Evolutionary conservation across 1,284 basidiomycete species (phyloP).

Genomic region (Boletellus sp.): DNA sequence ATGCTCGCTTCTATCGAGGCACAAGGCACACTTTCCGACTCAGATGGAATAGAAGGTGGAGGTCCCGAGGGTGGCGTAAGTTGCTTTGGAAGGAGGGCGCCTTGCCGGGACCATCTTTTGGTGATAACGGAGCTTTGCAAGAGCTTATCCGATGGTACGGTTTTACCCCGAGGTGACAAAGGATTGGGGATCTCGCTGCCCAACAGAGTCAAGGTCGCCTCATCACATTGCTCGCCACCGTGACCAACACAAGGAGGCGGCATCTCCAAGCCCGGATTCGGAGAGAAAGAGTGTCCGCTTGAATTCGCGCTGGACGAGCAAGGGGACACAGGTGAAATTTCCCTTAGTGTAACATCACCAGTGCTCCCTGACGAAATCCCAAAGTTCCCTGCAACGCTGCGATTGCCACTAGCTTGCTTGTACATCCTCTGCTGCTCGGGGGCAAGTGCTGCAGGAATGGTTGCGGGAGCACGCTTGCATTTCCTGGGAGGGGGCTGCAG

Average conservation of each 20-base stretch:
- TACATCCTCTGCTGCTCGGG: conserved; percentile 24
- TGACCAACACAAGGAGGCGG: conserved; percentile 2
- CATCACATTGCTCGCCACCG: conserved; percentile 5
- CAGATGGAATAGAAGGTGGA: conserved; percentile 46
- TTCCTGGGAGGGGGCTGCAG: conserved; percentile 65
- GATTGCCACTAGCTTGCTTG: conserved; percentile 29
- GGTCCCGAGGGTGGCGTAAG: conserved; percentile 57
- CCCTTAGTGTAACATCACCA: conserved; percentile 9
- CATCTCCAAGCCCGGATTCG: not conserved
- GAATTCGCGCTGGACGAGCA: conserved; percentile 4
- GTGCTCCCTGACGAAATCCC: conserved; percentile 19
- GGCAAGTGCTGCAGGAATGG: not conserved
- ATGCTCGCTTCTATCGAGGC: conserved; percentile 19
- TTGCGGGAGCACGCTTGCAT: conserved; percentile 32
- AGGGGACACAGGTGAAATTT: conserved; percentile 10
- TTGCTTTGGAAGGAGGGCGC: conserved; percentile 46
- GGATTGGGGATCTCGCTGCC: conserved; percentile 2
- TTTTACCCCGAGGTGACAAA: not conserved
- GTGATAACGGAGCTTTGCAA: conserved; percentile 31
- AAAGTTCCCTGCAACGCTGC: conserved; percentile 32
- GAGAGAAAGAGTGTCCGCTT: conserved; percentile 7
- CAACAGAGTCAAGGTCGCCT: not conserved
- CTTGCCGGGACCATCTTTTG: conserved; percentile 60
- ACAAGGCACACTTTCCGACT: conserved; percentile 24
- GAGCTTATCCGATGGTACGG: conserved; percentile 14